Evolutionary conservation across 2,329 filamentous ascomycete genomes (phyloP).

Genomic region (Fusarium nematophilum): DNA sequence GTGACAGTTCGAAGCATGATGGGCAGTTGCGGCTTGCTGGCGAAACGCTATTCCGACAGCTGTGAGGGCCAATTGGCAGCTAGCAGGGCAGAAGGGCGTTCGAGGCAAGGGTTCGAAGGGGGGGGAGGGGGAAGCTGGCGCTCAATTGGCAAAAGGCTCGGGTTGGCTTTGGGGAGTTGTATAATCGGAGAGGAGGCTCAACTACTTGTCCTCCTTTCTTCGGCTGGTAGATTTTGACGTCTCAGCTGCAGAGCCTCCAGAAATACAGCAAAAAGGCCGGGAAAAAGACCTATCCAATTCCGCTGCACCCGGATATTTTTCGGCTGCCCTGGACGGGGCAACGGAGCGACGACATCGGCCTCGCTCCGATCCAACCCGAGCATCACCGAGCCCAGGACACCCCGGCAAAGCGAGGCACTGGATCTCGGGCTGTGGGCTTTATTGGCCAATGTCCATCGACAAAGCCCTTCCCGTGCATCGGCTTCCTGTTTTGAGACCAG

Average conservation of each 20-base stretch:
- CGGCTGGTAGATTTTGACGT: conserved; percentile 31
- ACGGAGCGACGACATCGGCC: conserved; percentile 6
- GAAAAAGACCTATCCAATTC: conserved; percentile 16
- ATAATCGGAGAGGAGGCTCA: conserved; percentile 22
- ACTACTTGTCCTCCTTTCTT: conserved; percentile 17
- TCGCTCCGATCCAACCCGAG: conserved; percentile 30
- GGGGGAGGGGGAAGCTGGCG: conserved; percentile 3
- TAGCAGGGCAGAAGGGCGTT: conserved; percentile 4
- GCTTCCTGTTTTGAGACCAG: too few relatives aligned
- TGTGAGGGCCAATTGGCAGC: conserved; percentile 29
- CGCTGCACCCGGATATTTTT: conserved; percentile 33
- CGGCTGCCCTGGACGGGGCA: conserved; percentile 21
- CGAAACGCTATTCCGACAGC: conserved; percentile 27
- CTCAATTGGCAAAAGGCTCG: conserved; percentile 7
- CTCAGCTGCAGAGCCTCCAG: conserved; percentile 19
- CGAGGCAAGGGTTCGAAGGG: conserved; percentile 5
- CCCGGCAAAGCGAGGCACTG: too few relatives aligned
- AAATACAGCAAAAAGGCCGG: conserved; percentile 10
- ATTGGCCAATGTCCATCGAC: too few relatives aligned
- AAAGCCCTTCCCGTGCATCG: too few relatives aligned
- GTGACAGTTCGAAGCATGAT: conserved; percentile 45
- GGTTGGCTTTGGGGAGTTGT: not conserved
- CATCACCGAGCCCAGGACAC: too few relatives aligned
- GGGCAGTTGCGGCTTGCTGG: conserved; percentile 29
- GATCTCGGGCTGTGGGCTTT: too few relatives aligned